A percentile compares a stretch with the other conserved stretches of the same genome.
Evolutionary conservation across 495 filamentous ascomycete species (phyloP).

Genomic region (Corynascus novoguineensis): DNA sequence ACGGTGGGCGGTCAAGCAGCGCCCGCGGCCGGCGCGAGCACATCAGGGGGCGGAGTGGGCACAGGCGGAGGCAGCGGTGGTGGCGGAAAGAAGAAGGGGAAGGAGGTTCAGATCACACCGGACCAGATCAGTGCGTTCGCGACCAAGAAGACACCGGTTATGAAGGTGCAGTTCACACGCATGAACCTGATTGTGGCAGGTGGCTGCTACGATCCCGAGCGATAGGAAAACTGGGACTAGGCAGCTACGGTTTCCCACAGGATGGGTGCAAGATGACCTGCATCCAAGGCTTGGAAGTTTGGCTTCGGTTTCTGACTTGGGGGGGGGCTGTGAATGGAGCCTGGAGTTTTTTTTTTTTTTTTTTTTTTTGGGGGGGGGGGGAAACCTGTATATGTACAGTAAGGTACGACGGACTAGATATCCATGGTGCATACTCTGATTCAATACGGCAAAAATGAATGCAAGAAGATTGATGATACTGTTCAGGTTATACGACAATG

Average conservation of each 20-base stretch:
- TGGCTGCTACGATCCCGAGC: slow-evolving; percentile 63
- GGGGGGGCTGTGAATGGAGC: not conserved
- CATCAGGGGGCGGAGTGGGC: slow-evolving; percentile 33
- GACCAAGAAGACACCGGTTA: slow-evolving; percentile 91
- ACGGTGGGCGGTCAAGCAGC: slow-evolving; percentile 32
- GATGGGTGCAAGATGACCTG: not conserved
- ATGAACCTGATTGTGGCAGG: slow-evolving; percentile 89
- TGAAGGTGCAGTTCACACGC: slow-evolving; percentile 86
- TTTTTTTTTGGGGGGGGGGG: too few species aligned
- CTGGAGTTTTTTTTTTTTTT: too few species aligned
- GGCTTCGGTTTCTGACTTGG: not conserved
- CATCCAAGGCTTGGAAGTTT: not conserved
- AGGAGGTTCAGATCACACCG: slow-evolving; percentile 81
- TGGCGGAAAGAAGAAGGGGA: slow-evolving; percentile 72
- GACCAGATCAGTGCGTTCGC: slow-evolving; percentile 92
- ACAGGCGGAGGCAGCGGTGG: slow-evolving; percentile 41
- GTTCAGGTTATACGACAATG: not conserved
- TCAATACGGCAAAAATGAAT: not conserved
- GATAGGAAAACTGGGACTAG: slow-evolving; percentile 14
- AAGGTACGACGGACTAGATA: not conserved
- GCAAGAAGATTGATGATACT: not conserved
- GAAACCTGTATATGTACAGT: slow-evolving; percentile 5
- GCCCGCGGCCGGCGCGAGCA: slow-evolving; percentile 22
- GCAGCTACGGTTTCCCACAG: not conserved
- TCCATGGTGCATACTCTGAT: not conserved